Evolutionary conservation across 2,329 filamentous ascomycete genomes (phyloP), one percentile per base, ranked within the genome.

Genomic region (Thelonectria olida): DNA sequence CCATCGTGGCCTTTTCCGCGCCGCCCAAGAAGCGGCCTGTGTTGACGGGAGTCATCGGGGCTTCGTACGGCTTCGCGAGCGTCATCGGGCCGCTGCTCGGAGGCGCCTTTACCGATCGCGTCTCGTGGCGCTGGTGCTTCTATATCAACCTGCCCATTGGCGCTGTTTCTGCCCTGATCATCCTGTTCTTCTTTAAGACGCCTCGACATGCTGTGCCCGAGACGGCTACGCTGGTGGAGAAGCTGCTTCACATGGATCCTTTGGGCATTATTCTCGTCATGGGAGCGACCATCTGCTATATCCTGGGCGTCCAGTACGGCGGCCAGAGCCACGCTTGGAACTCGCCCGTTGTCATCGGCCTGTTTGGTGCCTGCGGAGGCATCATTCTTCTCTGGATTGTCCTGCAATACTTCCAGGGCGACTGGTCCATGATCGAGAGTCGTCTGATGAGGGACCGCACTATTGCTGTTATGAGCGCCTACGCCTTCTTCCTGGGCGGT

Each of bases 401-500:
- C 3, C 49, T 52, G 19, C 31, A 57, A 7, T 22, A 13, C 13
- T 36, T 31, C 17, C 54, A 50, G 25, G 45, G 54, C n/a, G 44
- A 50, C 5, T 19, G 41, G 1, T 79, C 79, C 1, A 81, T 77
- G 2, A 69, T 81, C 3, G 75, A 79, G 4, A 75, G 75, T 12
- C 74, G 78, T 3, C 75, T 82, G 49, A 70, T 81, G 59, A 71
- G 67, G 58, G 74, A 81, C 60, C 76, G 78, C 28, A 78, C 75
- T 44, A 75, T 82, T 45, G 54, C 10, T 7, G 17, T 44, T 34
- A 34, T 17, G 34, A 44, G 22, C 23, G 22, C 20, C 17, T 50
- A 23, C n/a, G 23, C 44, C 10, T 50, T 57, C 34, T 57, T 57
- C 45, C 25, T 73, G 17, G 69, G 73, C 25, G 78, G 74, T 8